phyloP scores from a whole-genome alignment of 371 early-diverging fungal genomes.

The Circinella minor region DNA sequence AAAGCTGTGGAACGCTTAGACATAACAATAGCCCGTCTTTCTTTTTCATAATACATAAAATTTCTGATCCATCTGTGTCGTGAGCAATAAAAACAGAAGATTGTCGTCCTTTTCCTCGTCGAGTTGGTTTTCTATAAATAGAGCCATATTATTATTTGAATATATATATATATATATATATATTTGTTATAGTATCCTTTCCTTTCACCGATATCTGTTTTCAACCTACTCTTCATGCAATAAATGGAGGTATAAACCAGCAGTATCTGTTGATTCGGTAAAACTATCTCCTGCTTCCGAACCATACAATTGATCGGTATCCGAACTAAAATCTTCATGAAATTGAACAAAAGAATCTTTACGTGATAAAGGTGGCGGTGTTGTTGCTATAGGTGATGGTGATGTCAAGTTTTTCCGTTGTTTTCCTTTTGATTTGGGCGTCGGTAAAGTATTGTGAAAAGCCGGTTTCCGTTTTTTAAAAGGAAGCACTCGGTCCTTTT shows the following conservation, averaged over 20 bases:
- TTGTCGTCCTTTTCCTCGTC: slow-evolving; percentile 6
- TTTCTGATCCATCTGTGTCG: slow-evolving; percentile 13
- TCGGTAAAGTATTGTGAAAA: not conserved
- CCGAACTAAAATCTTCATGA: slow-evolving; percentile 20
- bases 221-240: slow-evolving; percentile 17
- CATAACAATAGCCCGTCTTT: slow-evolving; percentile 6
- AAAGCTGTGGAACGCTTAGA: slow-evolving; percentile 8
- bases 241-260: not conserved
- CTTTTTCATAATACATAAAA: slow-evolving; percentile 23
- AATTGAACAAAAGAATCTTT: slow-evolving; percentile 17
- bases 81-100: slow-evolving; percentile 21
- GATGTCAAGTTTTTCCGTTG: not conserved
- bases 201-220: too few relatives aligned
- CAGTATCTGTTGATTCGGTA: slow-evolving; percentile 13
- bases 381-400: slow-evolving; percentile 11
- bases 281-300: slow-evolving; percentile 21
- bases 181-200: too few relatives aligned
- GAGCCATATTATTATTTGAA: not conserved
- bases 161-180: too few relatives aligned
- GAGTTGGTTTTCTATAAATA: slow-evolving; percentile 7
- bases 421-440: slow-evolving; percentile 11
- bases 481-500: not conserved
- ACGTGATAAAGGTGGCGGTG: slow-evolving; percentile 13
- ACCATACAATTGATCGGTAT: slow-evolving; percentile 18
- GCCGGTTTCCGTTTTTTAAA: slow-evolving; percentile 11